Base-by-base conservation (phyloP, 495 filamentous ascomycete species). In the Aspergillus wentii region DNA sequence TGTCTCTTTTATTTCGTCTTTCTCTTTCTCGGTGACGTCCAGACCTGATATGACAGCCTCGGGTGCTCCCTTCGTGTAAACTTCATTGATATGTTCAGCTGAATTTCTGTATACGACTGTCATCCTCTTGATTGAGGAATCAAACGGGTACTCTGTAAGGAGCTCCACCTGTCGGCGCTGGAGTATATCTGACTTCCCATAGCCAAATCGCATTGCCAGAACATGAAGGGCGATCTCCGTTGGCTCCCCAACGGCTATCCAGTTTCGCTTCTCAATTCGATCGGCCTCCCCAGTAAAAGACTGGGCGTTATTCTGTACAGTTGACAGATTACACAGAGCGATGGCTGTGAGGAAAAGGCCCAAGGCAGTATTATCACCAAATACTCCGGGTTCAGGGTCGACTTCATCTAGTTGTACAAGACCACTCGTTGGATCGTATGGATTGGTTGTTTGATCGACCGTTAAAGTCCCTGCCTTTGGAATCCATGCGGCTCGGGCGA, bases 191-290 rank as follows among this genome's bases (percentile, higher is more conserved):
- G 75, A 78, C 33, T 73, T 76, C 32, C 78, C 80, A 36, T 65
- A 68, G 10, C 77, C 65, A 50, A 88, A 88, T 23, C 86, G 76
- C 53, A 81, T 70, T 0, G 83, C 75, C 41, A 92, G 85, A 26
- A 92, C 82, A 45, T 89, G 84, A 1, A 92, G 67, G 6, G 86
- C 86, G 43, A 90, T 86, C 52, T 91, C 86, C 8, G 86, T 92
- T 16, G 86, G 86, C 49, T 91, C 86, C 10, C 86, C 86, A 8
- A 79, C 80, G 1, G 85, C 78, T 54, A 81, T 74, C 86, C 86
- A 92, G 3, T 43, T 42, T n/a, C n/a, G n/a, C n/a, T n/a, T n/a
- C n/a, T n/a, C n/a, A n/a, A n/a, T n/a, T n/a, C n/a, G n/a, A n/a
- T n/a, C n/a, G n/a, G n/a, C n/a, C n/a, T n/a, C n/a, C n/a, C n/a